Evolutionary conservation across 225 moss, liverwort and hornwort species (phyloP).

Genomic region (Physcomitrellopsis africana): DNA sequence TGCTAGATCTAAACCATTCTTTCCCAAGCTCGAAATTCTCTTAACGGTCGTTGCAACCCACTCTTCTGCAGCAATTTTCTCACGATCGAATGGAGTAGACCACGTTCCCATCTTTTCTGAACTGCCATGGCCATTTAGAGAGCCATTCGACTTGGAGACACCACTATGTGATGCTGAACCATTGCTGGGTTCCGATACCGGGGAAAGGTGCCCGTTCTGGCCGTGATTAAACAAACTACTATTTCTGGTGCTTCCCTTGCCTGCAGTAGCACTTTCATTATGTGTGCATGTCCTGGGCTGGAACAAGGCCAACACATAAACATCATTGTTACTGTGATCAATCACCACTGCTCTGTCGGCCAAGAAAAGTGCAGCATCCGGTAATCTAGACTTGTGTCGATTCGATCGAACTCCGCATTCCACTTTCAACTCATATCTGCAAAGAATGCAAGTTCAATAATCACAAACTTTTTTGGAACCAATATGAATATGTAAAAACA

Average conservation of each 20-base stretch:
- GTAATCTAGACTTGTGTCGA: slow-evolving; percentile 75
- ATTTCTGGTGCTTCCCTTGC: slow-evolving; percentile 9
- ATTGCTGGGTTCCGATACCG: slow-evolving; percentile 14
- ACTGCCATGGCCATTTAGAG: slow-evolving; percentile 19
- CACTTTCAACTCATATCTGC: slow-evolving; percentile 96
- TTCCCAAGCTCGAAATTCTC: slow-evolving; percentile 52
- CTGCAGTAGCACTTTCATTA: slow-evolving; percentile 24
- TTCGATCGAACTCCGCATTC: slow-evolving; percentile 88
- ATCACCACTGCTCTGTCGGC: slow-evolving; percentile 85
- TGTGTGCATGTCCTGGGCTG: slow-evolving; percentile 34
- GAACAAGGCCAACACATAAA: slow-evolving; percentile 87
- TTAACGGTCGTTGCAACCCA: slow-evolving; percentile 69
- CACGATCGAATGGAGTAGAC: slow-evolving; percentile 32
- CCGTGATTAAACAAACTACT: slow-evolving; percentile 1
- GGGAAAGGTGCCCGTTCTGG: slow-evolving; percentile 27
- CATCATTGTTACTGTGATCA: slow-evolving; percentile 85
- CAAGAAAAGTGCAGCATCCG: slow-evolving; percentile 94
- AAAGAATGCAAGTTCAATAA: slow-evolving; percentile 8
- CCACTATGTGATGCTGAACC: slow-evolving; percentile 30
- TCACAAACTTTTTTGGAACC: not conserved
- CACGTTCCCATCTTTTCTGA: slow-evolving; percentile 11
- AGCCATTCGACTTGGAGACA: slow-evolving; percentile 28
- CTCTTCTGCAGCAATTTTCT: slow-evolving; percentile 63
- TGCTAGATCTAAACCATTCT: slow-evolving; percentile 55
- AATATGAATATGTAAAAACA: not conserved